Percentiles rank a stretch among this genome's conserved stretches.
These are phyloP conservation scores for Paraleonurus japonicus DNA, from an alignment of 257 asterid species.

Conservation along the genomic window DNA sequence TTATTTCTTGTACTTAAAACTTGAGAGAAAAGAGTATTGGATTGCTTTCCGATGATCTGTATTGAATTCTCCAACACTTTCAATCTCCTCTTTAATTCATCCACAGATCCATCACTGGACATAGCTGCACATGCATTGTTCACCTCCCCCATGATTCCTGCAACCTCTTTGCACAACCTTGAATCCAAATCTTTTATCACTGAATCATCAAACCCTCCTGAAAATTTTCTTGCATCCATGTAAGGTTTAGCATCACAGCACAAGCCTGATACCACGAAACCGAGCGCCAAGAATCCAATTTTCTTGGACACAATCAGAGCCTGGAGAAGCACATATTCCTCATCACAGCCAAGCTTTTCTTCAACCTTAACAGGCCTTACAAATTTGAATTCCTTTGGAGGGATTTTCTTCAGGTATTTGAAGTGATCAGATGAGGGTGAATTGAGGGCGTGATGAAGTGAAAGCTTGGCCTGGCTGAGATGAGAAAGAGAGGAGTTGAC, in stretches of 20 bases:
- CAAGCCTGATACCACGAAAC: slow-evolving; percentile 43
- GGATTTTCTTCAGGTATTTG: slow-evolving; percentile 26
- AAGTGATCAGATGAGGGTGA: slow-evolving; percentile 23
- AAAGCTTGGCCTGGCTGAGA: slow-evolving; percentile 43
- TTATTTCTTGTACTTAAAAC: slow-evolving; percentile 52
- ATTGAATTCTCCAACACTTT: slow-evolving; percentile 39
- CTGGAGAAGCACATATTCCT: slow-evolving; percentile 40
- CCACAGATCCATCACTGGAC: slow-evolving; percentile 18
- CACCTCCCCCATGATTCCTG: slow-evolving; percentile 41
- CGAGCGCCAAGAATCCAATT: slow-evolving; percentile 44
- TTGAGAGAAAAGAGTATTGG: slow-evolving; percentile 44
- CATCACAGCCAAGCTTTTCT: slow-evolving; percentile 31
- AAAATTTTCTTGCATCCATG: slow-evolving; percentile 33
- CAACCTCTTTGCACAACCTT: slow-evolving; percentile 26
- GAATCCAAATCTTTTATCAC: slow-evolving; percentile 38
- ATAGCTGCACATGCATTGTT: slow-evolving; percentile 34
- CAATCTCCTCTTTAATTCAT: slow-evolving; percentile 37
- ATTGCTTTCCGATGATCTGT: slow-evolving; percentile 37
- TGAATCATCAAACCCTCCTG: slow-evolving; percentile 34
- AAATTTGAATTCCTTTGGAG: slow-evolving; percentile 27
- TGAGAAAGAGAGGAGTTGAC: slow-evolving; percentile 49
- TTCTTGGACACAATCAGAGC: slow-evolving; percentile 38
- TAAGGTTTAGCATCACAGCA: slow-evolving; percentile 41
- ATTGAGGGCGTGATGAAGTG: slow-evolving; percentile 37
- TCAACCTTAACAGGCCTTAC: slow-evolving; percentile 22